Evolutionary conservation across 441 rosid species (phyloP), one percentile per base, ranked within the genome.

Genomic region (Mallotus japonicus): DNA sequence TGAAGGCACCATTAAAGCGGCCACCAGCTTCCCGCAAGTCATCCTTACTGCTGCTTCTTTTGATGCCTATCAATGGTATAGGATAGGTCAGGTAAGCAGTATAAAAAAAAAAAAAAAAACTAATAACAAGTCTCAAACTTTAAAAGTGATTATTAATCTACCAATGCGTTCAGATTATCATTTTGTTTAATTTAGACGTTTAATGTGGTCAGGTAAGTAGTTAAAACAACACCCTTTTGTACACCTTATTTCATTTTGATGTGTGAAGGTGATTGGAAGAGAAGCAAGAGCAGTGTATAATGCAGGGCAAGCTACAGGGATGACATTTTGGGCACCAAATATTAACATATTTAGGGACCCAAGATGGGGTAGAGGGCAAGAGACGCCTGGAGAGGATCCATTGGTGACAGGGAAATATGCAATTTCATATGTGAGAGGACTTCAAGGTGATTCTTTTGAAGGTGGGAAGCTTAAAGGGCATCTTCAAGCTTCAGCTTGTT

Each of bases 351-450:
- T 92, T 56, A 85, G 99, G 67, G 99, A 95, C 83, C 99, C 99
- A 32, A 82, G 99, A 47, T 92, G 99, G 99, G 99, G 98, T 24
- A 90, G 97, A 57, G 97, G 97, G 34, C 99, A 90, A 76, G 99
- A 94, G 77, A 92, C 99, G n/a, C 97, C 97, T 59, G 99, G 99
- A 9, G 99, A 95, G 78, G 99, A 95, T 54, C 99, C 99, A 0
- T 84, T 88, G 8, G 16, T 92, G 60, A 87, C 96, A 9, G 92
- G 92, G 64, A 85, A 81, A 62, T 95, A 95, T 73, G 98, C 96
- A 0, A 93, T 89, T 0, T 89, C 92, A 60, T 95, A 87, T 20
- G 98, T 95, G 10, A 85, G 85, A 76, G 99, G 98, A 13, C 71
- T 92, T 22, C 99, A 95, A 77, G 83, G 83, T 19, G 77, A 76